A percentile compares a stretch with the other conserved stretches of the same genome.
Conservation (phyloP, 2,329 filamentous ascomycete species). For the Chaetomium globosum region DNA sequence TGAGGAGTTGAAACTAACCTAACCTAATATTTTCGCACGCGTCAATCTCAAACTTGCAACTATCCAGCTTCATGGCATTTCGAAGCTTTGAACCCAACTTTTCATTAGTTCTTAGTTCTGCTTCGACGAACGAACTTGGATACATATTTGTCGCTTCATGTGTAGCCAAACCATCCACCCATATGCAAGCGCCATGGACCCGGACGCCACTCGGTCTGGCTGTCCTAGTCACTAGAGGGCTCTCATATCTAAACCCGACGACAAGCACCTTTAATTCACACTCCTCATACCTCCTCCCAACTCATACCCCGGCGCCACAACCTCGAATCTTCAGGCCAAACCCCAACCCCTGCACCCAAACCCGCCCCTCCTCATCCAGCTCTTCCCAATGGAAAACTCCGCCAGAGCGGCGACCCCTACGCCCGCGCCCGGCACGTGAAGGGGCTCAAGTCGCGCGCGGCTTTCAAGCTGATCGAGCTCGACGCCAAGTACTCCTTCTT, state of each 20-base stretch:
- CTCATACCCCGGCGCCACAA: background rate
- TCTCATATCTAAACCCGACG: background rate
- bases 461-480: slow-evolving; percentile 92
- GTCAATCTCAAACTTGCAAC: slow-evolving; percentile 7
- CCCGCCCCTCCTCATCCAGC: slow-evolving; percentile 61
- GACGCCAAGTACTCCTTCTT: slow-evolving; percentile 82
- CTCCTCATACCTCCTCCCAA: background rate
- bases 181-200: slow-evolving; percentile 24
- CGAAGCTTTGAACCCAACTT: background rate
- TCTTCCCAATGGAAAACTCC: slow-evolving; percentile 73
- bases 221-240: background rate
- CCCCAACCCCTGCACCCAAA: background rate
- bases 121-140: background rate
- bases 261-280: background rate
- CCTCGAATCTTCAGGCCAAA: background rate
- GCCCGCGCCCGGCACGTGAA: slow-evolving; percentile 75
- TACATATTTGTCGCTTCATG: background rate
- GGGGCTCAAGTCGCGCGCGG: slow-evolving; percentile 84
- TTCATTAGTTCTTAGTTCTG: background rate
- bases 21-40: background rate
- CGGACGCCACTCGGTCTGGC: slow-evolving; percentile 20
- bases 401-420: slow-evolving; percentile 74
- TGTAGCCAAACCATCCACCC: background rate
- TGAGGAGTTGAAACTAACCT: background rate
- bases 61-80: background rate